Base-by-base conservation (phyloP, 2,329 filamentous ascomycete genomes). In the Alternaria metachromatica region DNA sequence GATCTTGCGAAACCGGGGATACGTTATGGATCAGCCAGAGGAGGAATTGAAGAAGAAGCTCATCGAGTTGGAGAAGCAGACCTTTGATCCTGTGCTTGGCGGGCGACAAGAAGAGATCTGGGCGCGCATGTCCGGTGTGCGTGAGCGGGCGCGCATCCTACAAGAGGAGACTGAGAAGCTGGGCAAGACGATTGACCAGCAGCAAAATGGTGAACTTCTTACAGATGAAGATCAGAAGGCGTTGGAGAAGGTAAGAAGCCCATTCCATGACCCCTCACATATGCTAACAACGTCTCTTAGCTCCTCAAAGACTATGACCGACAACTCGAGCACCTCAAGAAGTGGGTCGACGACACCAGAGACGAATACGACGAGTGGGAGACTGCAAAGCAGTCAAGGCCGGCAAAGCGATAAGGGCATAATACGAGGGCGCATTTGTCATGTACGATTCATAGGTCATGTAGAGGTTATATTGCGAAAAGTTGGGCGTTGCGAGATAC, bases 61-160 rank as follows among this genome's bases (percentile, higher is more conserved):
- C 62, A 83, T 89, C 73, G 84, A 83, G 23, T 82, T 96, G 62
- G 91, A 94, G 77, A 87, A 88, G 73, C 84, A 85, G 55, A 87
- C 93, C 26, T 88, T 89, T 67, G 92, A 96, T 74, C 92, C 93
- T 8, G 89, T 89, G 8, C 85, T 95, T 59, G 87, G 87, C 41
- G 92, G 92, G 3, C 84, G 92, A 69, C 90, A 93, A 76, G 93
- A 96, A 80, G 92, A 96, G 82, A 88, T 96, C 48, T 96, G 92
- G 92, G 93, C 92, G 68, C 85, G 92, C 49, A 87, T 96, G 82
- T 90, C 94, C 53, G 87, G 90, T 41, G 83, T 96, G 51, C 85
- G 91, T 67, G 91, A 92, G 65, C 88, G 93, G 68, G 90, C 91
- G 21, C 88, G 90, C 69, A 87, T 89, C 72, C 80, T 96, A 70